These are phyloP conservation scores for Platanthera zijinensis DNA, from an alignment of 106 monocot species.

Conservation along the genomic window DNA sequence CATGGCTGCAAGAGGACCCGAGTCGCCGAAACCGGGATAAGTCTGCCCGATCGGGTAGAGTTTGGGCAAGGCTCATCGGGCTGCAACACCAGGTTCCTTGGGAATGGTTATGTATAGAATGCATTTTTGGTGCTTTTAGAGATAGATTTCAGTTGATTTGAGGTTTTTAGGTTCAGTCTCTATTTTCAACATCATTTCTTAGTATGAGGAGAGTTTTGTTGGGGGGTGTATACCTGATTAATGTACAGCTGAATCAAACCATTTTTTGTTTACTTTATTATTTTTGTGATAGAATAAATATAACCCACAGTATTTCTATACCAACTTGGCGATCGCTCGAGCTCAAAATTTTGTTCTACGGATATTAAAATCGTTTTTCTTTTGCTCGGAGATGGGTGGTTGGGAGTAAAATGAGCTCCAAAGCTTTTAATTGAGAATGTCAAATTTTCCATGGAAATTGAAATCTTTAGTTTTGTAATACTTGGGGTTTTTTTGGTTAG, in stretches of 20 bases:
- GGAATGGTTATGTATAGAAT: not conserved
- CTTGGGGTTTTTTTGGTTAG: no score
- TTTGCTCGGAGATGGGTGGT: no score
- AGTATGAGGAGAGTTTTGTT: not conserved
- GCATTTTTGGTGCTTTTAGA: no score
- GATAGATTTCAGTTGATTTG: not conserved
- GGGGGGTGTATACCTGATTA: not conserved
- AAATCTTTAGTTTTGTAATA: no score
- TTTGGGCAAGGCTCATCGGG: not conserved
- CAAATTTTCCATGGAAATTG: no score
- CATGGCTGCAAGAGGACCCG: not conserved
- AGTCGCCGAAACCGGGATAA: not conserved
- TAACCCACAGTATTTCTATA: no score
- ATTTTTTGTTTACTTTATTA: not conserved
- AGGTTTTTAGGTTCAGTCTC: not conserved
- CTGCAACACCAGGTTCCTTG: not conserved
- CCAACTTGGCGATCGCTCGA: no score
- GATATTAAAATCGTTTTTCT: no score
- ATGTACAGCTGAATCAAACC: constrained; percentile 2
- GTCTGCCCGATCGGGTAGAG: not conserved
- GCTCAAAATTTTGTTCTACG: no score
- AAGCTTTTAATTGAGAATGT: no score
- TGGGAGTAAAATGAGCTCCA: no score
- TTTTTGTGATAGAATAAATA: no score
- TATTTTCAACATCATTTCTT: not conserved